Evolutionary conservation across 495 filamentous ascomycete genomes (phyloP).

Genomic region (Hypoxylon trugodes): DNA sequence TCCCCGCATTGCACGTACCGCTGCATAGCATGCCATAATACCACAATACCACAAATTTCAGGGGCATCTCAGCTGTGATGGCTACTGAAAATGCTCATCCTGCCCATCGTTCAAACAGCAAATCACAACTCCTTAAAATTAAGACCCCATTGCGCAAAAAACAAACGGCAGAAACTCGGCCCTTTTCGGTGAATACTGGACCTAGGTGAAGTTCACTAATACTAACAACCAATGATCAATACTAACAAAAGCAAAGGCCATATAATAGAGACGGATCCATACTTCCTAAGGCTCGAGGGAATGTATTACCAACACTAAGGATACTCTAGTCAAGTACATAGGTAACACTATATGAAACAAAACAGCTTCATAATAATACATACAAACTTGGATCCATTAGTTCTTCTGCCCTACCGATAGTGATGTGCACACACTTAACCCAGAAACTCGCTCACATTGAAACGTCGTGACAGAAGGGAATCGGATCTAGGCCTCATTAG

Average conservation of each 20-base stretch:
- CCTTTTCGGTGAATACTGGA: slow-evolving; percentile 33
- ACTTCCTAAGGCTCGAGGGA: not conserved
- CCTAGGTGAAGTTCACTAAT: slow-evolving; percentile 14
- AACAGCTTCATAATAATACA: too few species aligned
- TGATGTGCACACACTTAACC: too few species aligned
- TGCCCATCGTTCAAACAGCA: slow-evolving; percentile 2
- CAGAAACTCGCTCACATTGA: too few species aligned
- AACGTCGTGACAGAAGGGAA: too few species aligned
- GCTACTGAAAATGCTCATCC: not conserved
- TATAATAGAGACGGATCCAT: not conserved
- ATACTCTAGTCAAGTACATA: too few species aligned
- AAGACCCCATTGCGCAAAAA: slow-evolving; percentile 8
- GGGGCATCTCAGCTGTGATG: slow-evolving; percentile 20
- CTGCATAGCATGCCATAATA: slow-evolving; percentile 5
- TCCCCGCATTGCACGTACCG: not conserved
- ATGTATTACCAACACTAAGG: too few species aligned
- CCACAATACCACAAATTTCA: slow-evolving; percentile 27
- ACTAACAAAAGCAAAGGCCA: slow-evolving; percentile 27
- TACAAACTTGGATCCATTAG: too few species aligned
- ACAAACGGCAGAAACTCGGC: slow-evolving; percentile 26
- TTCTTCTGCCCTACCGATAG: too few species aligned
- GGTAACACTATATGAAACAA: too few species aligned
- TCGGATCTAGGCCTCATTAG: not conserved
- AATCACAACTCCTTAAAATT: slow-evolving; percentile 23
- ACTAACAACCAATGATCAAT: too few species aligned